phyloP scores from a whole-genome alignment of 2,329 filamentous ascomycete species.

The Ophiostoma populinum region DNA sequence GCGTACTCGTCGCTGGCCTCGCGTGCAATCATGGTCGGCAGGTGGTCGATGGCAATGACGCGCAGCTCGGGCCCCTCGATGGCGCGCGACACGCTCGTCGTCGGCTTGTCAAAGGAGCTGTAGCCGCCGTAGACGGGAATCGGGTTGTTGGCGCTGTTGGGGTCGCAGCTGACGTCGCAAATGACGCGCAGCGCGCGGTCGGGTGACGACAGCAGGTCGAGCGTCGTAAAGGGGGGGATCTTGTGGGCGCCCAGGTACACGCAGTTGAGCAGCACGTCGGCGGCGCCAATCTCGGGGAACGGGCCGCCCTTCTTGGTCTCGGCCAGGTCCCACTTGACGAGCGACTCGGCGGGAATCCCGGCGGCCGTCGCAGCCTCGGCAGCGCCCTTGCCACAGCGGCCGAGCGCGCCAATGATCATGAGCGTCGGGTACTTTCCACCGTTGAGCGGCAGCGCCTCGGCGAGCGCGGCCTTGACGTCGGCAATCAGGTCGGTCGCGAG shows the following conservation, averaged over 20 bases:
- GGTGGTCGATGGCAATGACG: conserved; percentile 78
- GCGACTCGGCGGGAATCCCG: conserved; percentile 51
- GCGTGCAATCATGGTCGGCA: conserved; percentile 66
- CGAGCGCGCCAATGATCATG: conserved; percentile 71
- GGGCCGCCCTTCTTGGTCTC: conserved; percentile 65
- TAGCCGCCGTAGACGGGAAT: conserved; percentile 71
- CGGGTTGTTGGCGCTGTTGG: conserved; percentile 42
- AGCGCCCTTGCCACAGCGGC: conserved; percentile 71
- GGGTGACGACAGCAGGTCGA: conserved; percentile 47
- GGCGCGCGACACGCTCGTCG: conserved; percentile 43
- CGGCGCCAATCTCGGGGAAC: conserved; percentile 60
- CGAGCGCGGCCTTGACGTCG: conserved; percentile 56
- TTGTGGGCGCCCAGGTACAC: conserved; percentile 56
- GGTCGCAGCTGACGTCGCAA: conserved; percentile 64
- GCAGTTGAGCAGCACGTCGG: conserved; percentile 69
- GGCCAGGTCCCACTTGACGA: conserved; percentile 55
- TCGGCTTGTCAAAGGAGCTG: conserved; percentile 81
- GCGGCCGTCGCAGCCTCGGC: conserved; percentile 62
- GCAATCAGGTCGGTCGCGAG: conserved; percentile 42
- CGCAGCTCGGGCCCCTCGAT: conserved; percentile 40
- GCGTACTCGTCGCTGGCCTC: conserved; percentile 78
- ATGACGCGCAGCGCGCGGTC: conserved; percentile 62
- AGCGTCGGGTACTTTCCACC: conserved; percentile 52
- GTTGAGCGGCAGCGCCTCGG: conserved; percentile 39
- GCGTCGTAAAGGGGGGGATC: conserved; percentile 68